Evolutionary conservation across 306 rosid genomes (phyloP).

Genomic region (Quillaja saponaria): DNA sequence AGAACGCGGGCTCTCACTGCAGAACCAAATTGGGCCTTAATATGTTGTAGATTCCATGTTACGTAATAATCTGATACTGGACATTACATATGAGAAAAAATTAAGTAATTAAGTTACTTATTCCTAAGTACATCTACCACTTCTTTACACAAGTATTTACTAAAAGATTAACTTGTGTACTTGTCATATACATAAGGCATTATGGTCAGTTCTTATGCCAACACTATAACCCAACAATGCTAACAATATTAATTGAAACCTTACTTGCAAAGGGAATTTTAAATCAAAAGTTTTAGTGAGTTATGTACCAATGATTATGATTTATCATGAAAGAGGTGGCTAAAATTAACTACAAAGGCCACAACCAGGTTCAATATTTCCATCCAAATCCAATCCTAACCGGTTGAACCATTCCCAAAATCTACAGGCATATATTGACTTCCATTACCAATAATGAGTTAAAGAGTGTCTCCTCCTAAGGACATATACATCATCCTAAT

Average conservation of each 20-base stretch:
- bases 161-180: too few relatives aligned
- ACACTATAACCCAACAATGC: not conserved
- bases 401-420: not conserved
- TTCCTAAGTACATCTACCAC: too few relatives aligned
- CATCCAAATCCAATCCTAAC: not conserved
- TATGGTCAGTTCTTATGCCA: not conserved
- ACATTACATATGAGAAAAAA: too few relatives aligned
- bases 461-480: not conserved
- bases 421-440: not conserved
- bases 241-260: not conserved
- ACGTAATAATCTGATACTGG: too few relatives aligned
- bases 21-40: too few relatives aligned
- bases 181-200: too few relatives aligned
- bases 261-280: not conserved
- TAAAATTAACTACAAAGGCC: not conserved
- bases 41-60: too few relatives aligned
- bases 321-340: not conserved
- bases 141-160: too few relatives aligned
- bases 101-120: too few relatives aligned
- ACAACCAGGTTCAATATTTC: not conserved
- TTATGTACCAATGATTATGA: not conserved
- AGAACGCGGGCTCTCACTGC: too few relatives aligned
- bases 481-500: not conserved
- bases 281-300: slow-evolving; percentile 14
- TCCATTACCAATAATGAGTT: not conserved